Percentiles rank a stretch among this genome's conserved stretches.
Conservation (phyloP, 2,329 filamentous ascomycete genomes). For the Chalaropsis thielavioides region DNA sequence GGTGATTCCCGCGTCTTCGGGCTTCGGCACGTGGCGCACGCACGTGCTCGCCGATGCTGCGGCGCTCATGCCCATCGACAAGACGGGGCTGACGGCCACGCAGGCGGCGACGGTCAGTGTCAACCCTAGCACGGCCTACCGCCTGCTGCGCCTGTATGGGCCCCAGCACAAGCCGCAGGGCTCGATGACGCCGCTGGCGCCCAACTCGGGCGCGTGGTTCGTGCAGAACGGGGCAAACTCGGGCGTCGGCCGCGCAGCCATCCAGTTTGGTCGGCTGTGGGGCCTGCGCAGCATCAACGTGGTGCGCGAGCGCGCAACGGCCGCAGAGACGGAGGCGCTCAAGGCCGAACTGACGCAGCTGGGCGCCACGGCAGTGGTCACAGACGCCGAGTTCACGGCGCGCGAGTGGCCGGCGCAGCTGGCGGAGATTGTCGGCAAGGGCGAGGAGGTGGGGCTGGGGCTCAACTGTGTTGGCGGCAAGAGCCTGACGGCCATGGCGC, state of each 20-base stretch:
- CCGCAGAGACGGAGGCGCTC: slow-evolving; percentile 47
- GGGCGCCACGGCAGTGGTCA: slow-evolving; percentile 43
- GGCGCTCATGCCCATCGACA: slow-evolving; percentile 55
- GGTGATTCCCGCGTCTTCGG: slow-evolving; percentile 74
- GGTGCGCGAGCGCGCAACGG: slow-evolving; percentile 54
- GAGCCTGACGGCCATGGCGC: slow-evolving; percentile 62
- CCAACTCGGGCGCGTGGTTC: slow-evolving; percentile 63
- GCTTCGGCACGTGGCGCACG: slow-evolving; percentile 89
- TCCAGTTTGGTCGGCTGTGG: slow-evolving; percentile 77
- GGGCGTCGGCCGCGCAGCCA: slow-evolving; percentile 79
- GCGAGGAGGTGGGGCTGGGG: slow-evolving; percentile 59
- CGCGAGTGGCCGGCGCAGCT: slow-evolving; percentile 44
- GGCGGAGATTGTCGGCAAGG: slow-evolving; percentile 53
- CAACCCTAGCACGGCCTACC: slow-evolving; percentile 88
- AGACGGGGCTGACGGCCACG: slow-evolving; percentile 52
- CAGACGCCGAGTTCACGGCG: slow-evolving; percentile 39
- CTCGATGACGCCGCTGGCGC: slow-evolving; percentile 30
- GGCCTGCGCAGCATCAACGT: slow-evolving; percentile 85
- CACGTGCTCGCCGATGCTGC: slow-evolving; percentile 54
- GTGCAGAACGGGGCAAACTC: slow-evolving; percentile 95
- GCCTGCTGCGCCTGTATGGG: slow-evolving; percentile 71
- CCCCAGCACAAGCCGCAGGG: slow-evolving; percentile 32
- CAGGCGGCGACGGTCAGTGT: slow-evolving; percentile 82
- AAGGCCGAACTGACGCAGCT: slow-evolving; percentile 38
- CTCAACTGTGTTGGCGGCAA: slow-evolving; percentile 93